phyloP scores from a whole-genome alignment of 805 yeast genomes.

The Candida pseudoglaebosa region DNA sequence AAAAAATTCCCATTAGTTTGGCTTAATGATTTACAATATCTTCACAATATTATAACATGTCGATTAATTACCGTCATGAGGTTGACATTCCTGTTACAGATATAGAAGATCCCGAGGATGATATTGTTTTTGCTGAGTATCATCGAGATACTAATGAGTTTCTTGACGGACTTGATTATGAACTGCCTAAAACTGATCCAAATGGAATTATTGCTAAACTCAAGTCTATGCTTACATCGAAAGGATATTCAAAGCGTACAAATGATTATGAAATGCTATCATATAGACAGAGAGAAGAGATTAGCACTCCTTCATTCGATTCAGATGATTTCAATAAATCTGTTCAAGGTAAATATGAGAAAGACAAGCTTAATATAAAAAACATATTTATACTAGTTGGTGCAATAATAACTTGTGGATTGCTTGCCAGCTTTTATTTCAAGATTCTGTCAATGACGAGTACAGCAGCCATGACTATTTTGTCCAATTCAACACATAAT shows the following conservation, averaged over 20 bases:
- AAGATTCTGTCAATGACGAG: neutral
- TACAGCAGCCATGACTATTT: conserved; percentile 12
- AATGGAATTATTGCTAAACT: neutral
- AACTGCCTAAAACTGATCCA: conserved; percentile 4
- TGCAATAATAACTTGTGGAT: neutral
- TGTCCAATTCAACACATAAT: conserved; percentile 60
- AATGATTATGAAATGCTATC: conserved; percentile 5
- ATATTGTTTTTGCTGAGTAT: conserved; percentile 21
- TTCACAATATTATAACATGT: conserved; percentile 13
- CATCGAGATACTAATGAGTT: conserved; percentile 8
- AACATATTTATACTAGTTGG: neutral
- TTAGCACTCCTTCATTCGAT: neutral
- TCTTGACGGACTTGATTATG: conserved; percentile 23
- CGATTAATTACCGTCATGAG: conserved; percentile 24
- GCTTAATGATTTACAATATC: neutral
- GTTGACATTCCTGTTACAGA: conserved; percentile 56
- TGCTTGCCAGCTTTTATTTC: neutral
- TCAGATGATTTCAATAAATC: neutral
- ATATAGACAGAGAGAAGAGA: neutral
- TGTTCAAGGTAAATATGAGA: neutral
- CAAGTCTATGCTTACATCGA: neutral
- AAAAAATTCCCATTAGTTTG: too few species aligned
- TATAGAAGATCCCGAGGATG: conserved; percentile 44
- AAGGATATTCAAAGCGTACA: neutral
- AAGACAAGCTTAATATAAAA: neutral